Evolutionary conservation across 2,329 filamentous ascomycete species (phyloP).

Genomic region (Apiospora arundinis): DNA sequence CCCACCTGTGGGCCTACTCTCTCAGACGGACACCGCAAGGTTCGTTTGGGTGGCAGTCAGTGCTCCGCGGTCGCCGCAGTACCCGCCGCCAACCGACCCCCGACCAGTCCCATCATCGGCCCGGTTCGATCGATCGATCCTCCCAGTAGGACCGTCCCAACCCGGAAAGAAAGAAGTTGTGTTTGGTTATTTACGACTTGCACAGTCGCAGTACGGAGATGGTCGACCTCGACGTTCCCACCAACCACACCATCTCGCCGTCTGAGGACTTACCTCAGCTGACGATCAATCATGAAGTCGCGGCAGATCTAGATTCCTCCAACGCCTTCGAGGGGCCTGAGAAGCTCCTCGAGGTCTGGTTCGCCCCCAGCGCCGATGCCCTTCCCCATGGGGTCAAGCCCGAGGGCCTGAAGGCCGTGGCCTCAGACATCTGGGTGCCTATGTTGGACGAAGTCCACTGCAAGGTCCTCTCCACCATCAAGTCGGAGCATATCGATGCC

Average conservation of each 20-base stretch:
- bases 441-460: slow-evolving; percentile 99
- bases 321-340: slow-evolving; percentile 98
- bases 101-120: slow-evolving; percentile 30
- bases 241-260: slow-evolving; percentile 82
- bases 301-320: slow-evolving; percentile 88
- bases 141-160: not conserved
- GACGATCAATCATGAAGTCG: slow-evolving; percentile 96
- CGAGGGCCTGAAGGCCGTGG: slow-evolving; percentile 84
- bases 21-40: slow-evolving; percentile 91
- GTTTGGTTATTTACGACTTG: slow-evolving; percentile 27
- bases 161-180: not conserved
- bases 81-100: slow-evolving; percentile 30
- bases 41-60: slow-evolving; percentile 98
- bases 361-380: slow-evolving; percentile 77
- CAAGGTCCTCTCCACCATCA: slow-evolving; percentile 93
- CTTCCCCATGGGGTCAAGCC: slow-evolving; percentile 74
- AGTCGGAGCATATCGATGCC: slow-evolving; percentile 92
- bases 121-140: slow-evolving; percentile 28
- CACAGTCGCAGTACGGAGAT: slow-evolving; percentile 63
- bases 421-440: slow-evolving; percentile 85
- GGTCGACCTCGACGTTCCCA: slow-evolving; percentile 82
- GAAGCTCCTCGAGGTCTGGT: slow-evolving; percentile 99
- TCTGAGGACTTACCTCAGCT: slow-evolving; percentile 85
- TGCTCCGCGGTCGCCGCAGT: slow-evolving; percentile 77
- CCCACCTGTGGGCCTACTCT: slow-evolving; percentile 93